These are phyloP conservation scores for Oropetium thomaeum DNA, from an alignment of 176 grass and related monocot genomes.

Conservation along the genomic window DNA sequence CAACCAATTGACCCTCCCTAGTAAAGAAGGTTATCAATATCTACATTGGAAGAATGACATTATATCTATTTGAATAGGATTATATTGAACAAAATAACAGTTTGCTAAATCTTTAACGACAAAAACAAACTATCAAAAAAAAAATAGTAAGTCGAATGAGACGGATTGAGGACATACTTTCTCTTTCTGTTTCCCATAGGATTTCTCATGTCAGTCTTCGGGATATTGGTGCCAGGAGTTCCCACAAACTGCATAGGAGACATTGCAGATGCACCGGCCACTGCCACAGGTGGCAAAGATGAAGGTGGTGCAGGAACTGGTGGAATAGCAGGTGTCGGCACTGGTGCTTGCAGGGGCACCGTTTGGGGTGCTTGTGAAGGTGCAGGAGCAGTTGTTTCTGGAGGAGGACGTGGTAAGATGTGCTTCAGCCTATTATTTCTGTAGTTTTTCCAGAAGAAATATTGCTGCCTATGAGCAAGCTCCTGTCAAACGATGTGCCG, in stretches of 20 bases:
- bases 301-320: slow-evolving; percentile 31
- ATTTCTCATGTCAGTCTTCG: slow-evolving; percentile 75
- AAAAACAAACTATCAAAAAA: neutral
- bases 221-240: slow-evolving; percentile 55
- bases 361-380: slow-evolving; percentile 34
- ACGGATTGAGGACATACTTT: slow-evolving; percentile 66
- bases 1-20: slow-evolving; percentile 30
- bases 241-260: slow-evolving; percentile 87
- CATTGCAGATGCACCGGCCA: slow-evolving; percentile 52
- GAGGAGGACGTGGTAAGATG: slow-evolving; percentile 86
- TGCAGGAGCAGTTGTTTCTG: slow-evolving; percentile 51
- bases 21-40: slow-evolving; percentile 3
- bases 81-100: neutral
- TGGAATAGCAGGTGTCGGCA: slow-evolving; percentile 10
- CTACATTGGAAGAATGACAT: neutral
- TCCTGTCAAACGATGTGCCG: slow-evolving; percentile 60
- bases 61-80: neutral
- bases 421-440: slow-evolving; percentile 97
- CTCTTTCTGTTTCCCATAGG: slow-evolving; percentile 93
- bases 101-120: neutral
- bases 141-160: slow-evolving; percentile 20
- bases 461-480: slow-evolving; percentile 90
- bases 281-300: slow-evolving; percentile 52
- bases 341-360: slow-evolving; percentile 20
- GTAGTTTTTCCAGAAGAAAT: slow-evolving; percentile 99